A percentile compares a stretch with the other conserved stretches of the same genome.
phyloP scores from a whole-genome alignment of 2,329 filamentous ascomycete genomes.

The Clathrospora elynae region DNA sequence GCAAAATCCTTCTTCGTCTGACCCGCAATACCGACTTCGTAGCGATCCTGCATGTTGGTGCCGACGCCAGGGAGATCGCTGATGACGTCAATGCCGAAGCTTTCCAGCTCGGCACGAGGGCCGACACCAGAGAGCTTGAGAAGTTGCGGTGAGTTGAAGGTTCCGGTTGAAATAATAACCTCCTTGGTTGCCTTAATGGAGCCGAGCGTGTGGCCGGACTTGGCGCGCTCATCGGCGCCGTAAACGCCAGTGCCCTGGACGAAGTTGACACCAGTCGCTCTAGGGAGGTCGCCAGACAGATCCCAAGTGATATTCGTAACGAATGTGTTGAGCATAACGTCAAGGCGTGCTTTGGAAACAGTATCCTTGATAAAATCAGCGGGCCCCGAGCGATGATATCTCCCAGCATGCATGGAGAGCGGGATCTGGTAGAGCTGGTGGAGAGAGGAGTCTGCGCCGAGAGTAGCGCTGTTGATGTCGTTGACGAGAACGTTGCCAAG shows the following conservation, averaged over 20 bases:
- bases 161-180: slow-evolving; percentile 31
- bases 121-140: slow-evolving; percentile 33
- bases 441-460: slow-evolving; percentile 52
- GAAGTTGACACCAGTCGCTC: slow-evolving; percentile 50
- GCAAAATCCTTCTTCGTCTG: slow-evolving; percentile 45
- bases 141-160: slow-evolving; percentile 24
- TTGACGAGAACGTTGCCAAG: slow-evolving; percentile 54
- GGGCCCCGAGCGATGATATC: slow-evolving; percentile 56
- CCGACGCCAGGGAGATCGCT: slow-evolving; percentile 27
- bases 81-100: slow-evolving; percentile 20
- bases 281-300: slow-evolving; percentile 59
- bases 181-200: slow-evolving; percentile 38
- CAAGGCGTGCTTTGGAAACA: slow-evolving; percentile 59
- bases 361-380: slow-evolving; percentile 61
- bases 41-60: slow-evolving; percentile 57
- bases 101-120: slow-evolving; percentile 10
- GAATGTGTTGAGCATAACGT: slow-evolving; percentile 63
- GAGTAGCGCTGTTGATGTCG: slow-evolving; percentile 57
- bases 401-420: slow-evolving; percentile 52
- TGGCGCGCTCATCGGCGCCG: slow-evolving; percentile 43
- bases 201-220: too few species aligned
- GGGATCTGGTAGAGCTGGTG: slow-evolving; percentile 63
- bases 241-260: slow-evolving; percentile 49
- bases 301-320: slow-evolving; percentile 69
- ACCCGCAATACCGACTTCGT: slow-evolving; percentile 55